Conservation (phyloP, 2,329 filamentous ascomycete species). For the Apiospora marii region DNA sequence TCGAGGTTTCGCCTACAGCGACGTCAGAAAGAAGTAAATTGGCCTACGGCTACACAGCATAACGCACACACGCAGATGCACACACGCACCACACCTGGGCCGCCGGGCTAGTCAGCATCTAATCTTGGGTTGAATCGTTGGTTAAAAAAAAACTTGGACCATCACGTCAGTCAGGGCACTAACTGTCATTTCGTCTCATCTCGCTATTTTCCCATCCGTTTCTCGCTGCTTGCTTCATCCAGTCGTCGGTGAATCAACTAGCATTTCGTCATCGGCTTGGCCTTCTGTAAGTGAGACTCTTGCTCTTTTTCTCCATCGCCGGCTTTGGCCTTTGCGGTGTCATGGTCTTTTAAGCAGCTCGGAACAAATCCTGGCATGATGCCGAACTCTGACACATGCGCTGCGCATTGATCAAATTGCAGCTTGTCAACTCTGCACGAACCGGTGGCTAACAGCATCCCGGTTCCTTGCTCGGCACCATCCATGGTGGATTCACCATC, state of each 20-base stretch:
- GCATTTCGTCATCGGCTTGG: background rate
- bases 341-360: background rate
- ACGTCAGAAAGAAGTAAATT: conserved; percentile 13
- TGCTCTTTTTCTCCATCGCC: background rate
- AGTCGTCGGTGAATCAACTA: background rate
- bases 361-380: conserved; percentile 1
- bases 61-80: background rate
- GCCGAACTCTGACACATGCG: conserved; percentile 16
- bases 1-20: background rate
- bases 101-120: background rate
- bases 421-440: conserved; percentile 14
- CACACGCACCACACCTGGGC: background rate
- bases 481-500: background rate
- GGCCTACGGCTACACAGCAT: background rate
- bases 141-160: background rate
- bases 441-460: conserved; percentile 4
- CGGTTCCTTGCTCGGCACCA: conserved; percentile 11
- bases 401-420: conserved; percentile 16
- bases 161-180: conserved; percentile 1
- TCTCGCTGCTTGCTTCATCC: conserved; percentile 2
- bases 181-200: background rate
- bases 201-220: conserved; percentile 6
- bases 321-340: background rate
- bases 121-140: conserved; percentile 18
- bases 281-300: conserved; percentile 8